phyloP scores from a whole-genome alignment of 768 basidiomycete species.

The Phylloporus sp. region DNA sequence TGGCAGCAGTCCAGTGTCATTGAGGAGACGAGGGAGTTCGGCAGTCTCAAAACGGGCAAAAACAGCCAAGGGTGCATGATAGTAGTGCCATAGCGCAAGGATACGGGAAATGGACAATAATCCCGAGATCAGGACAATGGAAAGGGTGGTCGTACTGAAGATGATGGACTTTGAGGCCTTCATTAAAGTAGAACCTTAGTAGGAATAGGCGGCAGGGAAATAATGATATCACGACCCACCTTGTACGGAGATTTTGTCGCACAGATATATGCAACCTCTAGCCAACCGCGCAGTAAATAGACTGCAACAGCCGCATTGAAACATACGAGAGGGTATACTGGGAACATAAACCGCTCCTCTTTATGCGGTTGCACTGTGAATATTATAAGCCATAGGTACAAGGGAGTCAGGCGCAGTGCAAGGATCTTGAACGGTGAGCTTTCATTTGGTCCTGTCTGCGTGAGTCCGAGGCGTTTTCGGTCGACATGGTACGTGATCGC shows the following conservation, averaged over 20 bases:
- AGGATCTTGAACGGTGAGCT: constrained; percentile 81
- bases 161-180: constrained; percentile 75
- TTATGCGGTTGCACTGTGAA: constrained; percentile 86
- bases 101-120: constrained; percentile 77
- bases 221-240: constrained; percentile 43
- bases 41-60: constrained; percentile 65
- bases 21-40: constrained; percentile 82
- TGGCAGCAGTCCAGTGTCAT: constrained; percentile 61
- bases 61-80: constrained; percentile 81
- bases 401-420: constrained; percentile 72
- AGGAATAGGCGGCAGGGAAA: constrained; percentile 1
- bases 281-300: constrained; percentile 83
- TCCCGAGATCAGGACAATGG: constrained; percentile 59
- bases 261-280: constrained; percentile 71
- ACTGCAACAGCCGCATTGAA: constrained; percentile 92
- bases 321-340: constrained; percentile 85
- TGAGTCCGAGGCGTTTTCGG: constrained; percentile 65
- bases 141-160: constrained; percentile 74
- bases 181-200: neutral
- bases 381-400: constrained; percentile 88
- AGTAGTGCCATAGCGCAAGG: constrained; percentile 81
- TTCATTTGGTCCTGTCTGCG: constrained; percentile 46
- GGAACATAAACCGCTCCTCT: constrained; percentile 99
- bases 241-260: constrained; percentile 81
- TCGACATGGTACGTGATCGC: constrained; percentile 71